Evolutionary conservation across 768 basidiomycete genomes (phyloP), one percentile per base, ranked within the genome.

Genomic region (Leucosporidium yakuticum): DNA sequence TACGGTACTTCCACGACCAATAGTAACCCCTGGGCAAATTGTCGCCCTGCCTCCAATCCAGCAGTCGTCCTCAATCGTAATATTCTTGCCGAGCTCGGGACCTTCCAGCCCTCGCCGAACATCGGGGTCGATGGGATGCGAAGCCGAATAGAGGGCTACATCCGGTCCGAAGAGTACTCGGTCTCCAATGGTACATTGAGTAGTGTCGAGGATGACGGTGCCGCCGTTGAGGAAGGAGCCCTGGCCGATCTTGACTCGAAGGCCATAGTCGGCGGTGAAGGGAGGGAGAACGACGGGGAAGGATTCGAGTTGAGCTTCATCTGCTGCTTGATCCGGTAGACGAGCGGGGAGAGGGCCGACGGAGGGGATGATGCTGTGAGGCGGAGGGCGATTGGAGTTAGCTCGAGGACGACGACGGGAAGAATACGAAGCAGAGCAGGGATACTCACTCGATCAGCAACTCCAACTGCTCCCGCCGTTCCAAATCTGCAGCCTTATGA

Each of bases 41-140:
- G 39, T 74, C 0, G 74, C 79, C 20, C 70, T 68, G 0, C 77
- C 79, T 0, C 79, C 79, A 31, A 81, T 73, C 80, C 80, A 81
- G 67, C 76, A 77, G 64, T 81, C 79, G 20, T 77, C 69, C 9
- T 76, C 80, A 27, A 80, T 78, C 2, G 36, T 60, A 51, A 80
- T 76, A 20, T 77, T 74, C 39, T 73, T 73, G 23, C 78, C 76
- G 64, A 68, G 73, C 70, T 80, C 79, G 36, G 72, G 71, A 1
- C 77, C 78, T 23, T 72, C 50, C 5, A 71, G 67, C 8, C 79
- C 77, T 56, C 75, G 75, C 9, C 79, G 73, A 21, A 68, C 61
- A 44, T 69, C 69, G 19, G 71, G 72, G 31, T 66, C 65, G 39
- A 67, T 51, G 17, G 72, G 67, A 57, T 65, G 74, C 44, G 63